Evolutionary conservation across 2,329 filamentous ascomycete genomes (phyloP).

Genomic region (Pyrenochaeta sp.): DNA sequence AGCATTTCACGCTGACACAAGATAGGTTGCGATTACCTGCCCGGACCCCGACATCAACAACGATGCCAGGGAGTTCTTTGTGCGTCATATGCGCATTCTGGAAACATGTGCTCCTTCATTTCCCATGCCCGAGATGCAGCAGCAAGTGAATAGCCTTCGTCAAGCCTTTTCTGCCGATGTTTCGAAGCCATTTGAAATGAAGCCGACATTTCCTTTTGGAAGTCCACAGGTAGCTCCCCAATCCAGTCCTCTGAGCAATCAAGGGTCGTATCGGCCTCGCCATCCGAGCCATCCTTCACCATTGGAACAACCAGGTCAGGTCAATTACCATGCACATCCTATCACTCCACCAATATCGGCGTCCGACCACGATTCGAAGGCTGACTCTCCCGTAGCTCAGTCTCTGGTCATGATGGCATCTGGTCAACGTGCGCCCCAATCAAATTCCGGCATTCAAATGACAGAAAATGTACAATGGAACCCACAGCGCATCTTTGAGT

Average conservation of each 20-base stretch:
- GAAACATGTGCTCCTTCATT: constrained; percentile 84
- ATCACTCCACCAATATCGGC: constrained; percentile 83
- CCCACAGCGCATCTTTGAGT: constrained; percentile 89
- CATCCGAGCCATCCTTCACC: constrained; percentile 57
- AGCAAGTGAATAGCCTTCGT: constrained; percentile 86
- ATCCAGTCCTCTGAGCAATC: constrained; percentile 68
- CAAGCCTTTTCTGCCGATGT: constrained; percentile 90
- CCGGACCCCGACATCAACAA: constrained; percentile 87
- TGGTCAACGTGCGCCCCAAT: constrained; percentile 60
- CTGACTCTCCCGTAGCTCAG: constrained; percentile 77
- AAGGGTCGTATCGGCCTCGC: constrained; percentile 60
- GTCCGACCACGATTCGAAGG: constrained; percentile 75
- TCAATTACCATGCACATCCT: constrained; percentile 73
- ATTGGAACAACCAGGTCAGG: constrained; percentile 63
- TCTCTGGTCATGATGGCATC: constrained; percentile 74
- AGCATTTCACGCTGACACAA: constrained; percentile 18
- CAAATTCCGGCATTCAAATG: constrained; percentile 65
- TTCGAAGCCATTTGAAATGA: constrained; percentile 86
- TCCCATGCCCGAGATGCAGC: constrained; percentile 89
- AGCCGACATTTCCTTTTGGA: constrained; percentile 85
- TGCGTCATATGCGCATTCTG: constrained; percentile 90
- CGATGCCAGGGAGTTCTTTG: constrained; percentile 88
- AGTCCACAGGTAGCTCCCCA: constrained; percentile 73
- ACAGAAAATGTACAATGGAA: constrained; percentile 79
- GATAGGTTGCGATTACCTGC: constrained; percentile 87